phyloP scores from a whole-genome alignment of 2,329 filamentous ascomycete genomes.

The Cladosporium sp. region DNA sequence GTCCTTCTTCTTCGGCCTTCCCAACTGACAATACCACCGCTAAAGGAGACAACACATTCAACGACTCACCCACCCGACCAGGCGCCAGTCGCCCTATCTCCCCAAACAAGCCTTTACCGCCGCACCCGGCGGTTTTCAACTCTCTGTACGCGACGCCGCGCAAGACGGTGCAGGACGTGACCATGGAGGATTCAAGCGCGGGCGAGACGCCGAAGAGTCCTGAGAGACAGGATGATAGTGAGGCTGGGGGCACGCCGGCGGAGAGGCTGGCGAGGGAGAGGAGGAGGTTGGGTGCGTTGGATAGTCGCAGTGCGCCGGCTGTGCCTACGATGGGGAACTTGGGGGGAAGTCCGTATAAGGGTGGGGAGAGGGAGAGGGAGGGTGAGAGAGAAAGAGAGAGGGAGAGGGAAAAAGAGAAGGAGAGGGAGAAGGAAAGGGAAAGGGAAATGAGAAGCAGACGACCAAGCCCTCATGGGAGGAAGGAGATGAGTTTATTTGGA shows the following conservation, averaged over 20 bases:
- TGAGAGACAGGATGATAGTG: constrained; percentile 35
- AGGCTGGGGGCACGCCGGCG: constrained; percentile 18
- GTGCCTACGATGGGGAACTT: background rate
- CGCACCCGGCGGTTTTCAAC: constrained; percentile 32
- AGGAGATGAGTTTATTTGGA: constrained; percentile 25
- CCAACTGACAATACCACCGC: constrained; percentile 2
- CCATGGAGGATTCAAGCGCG: constrained; percentile 41
- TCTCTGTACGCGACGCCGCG: constrained; percentile 36
- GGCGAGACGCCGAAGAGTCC: constrained; percentile 48
- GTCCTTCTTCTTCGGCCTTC: background rate
- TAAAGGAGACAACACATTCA: constrained; percentile 24
- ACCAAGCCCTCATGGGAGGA: constrained; percentile 12
- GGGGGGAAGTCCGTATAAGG: constrained; percentile 4
- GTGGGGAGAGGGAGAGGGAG: constrained; percentile 17
- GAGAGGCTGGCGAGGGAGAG: constrained; percentile 9
- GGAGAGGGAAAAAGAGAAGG: constrained; percentile 15
- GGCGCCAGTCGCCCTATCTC: constrained; percentile 23
- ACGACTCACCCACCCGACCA: constrained; percentile 39
- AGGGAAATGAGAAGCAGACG: constrained; percentile 23
- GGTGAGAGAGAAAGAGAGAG: constrained; percentile 20
- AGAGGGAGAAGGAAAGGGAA: constrained; percentile 21
- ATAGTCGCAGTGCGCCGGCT: constrained; percentile 6
- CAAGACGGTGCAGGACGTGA: constrained; percentile 29
- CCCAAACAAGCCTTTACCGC: constrained; percentile 36
- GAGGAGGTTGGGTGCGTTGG: constrained; percentile 1